Evolutionary conservation across 495 filamentous ascomycete genomes (phyloP).

Genomic region (Clohesyomyces aquaticus): DNA sequence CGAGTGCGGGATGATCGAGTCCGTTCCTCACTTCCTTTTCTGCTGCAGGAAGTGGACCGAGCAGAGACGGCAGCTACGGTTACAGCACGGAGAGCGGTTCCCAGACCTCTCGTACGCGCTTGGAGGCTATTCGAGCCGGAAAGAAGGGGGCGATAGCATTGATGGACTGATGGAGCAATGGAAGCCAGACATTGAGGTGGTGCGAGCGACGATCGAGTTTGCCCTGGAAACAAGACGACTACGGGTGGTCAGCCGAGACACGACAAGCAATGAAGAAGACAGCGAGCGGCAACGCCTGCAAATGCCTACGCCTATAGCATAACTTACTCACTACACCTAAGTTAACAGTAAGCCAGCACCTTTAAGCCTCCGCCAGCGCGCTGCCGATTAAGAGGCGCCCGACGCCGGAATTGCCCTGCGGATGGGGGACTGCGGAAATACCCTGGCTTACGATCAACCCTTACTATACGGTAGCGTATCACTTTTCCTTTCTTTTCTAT

Average conservation of each 20-base stretch:
- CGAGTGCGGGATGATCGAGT: constrained; percentile 28
- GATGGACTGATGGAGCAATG: constrained; percentile 36
- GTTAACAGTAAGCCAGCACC: constrained; percentile 6
- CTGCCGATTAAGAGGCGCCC: constrained; percentile 36
- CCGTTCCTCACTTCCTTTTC: constrained; percentile 35
- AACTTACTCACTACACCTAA: no score
- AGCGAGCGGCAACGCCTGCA: constrained; percentile 14
- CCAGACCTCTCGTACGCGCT: constrained; percentile 35
- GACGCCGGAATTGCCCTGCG: constrained; percentile 31
- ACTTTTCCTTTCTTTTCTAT: constrained; percentile 34
- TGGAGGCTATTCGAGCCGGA: constrained; percentile 31
- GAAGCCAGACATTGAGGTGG: constrained; percentile 35
- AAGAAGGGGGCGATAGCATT: constrained; percentile 34
- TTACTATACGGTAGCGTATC: constrained; percentile 19
- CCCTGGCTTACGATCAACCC: constrained; percentile 13
- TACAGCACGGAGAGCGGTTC: constrained; percentile 32
- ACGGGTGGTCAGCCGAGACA: constrained; percentile 3
- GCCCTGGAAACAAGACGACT: constrained; percentile 11
- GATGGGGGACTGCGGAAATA: constrained; percentile 19
- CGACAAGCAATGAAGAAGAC: constrained; percentile 28
- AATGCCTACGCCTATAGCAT: constrained; percentile 2
- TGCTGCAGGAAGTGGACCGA: constrained; percentile 26
- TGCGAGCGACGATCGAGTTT: constrained; percentile 32
- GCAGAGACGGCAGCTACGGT: constrained; percentile 23
- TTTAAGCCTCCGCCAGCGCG: constrained; percentile 26